Evolutionary conservation across 108 stramenopile species (phyloP), one percentile per base, ranked within the genome.

Genomic region (Tribonema minus): DNA sequence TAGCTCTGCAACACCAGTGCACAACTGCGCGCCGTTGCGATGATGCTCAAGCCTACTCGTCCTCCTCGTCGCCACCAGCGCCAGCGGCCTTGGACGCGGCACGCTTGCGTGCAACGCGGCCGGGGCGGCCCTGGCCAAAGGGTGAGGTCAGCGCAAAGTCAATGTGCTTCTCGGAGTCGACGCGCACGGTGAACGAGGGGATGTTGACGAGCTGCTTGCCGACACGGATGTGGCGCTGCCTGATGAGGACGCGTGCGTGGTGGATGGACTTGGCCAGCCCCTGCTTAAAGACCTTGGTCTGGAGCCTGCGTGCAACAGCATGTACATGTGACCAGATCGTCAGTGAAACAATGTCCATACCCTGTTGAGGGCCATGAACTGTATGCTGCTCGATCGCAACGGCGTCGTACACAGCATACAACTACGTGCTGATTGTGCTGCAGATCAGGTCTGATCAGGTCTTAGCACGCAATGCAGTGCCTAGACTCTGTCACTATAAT

Each of bases 201-300:
- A 96, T 94, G 85, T 95, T 96, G 36, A 99, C 98, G 31, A 99
- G 87, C 84, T 96, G 96, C 72, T 89, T 91, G 81, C 96, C 96
- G 65, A 98, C 97, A 61, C n/a, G 91, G 81, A 99, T 99, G 93
- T 99, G 98, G 71, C 98, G 93, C 87, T 99, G 98, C 61, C 92
- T 90, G 91, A 99, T 99, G 71, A 97, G 89, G 64, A 97, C 96
- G 84, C 98, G 96, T 68, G 98, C 98, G 82, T 99, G 95, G 91
- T 99, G 98, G 78, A 99, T 95, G 75, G 90, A 90, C 93, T 98
- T 97, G 90, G 98, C 98, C 39, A 97, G 88, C 39, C 93, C 93
- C 86, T 94, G 95, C 95, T 96, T 96, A 93, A 93, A 95, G 0
- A 82, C 81, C n/a, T n/a, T n/a, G n/a, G n/a, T n/a, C n/a, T n/a